Base-by-base conservation (phyloP, 257 asterid genomes). In the Euphrasia confusa region DNA sequence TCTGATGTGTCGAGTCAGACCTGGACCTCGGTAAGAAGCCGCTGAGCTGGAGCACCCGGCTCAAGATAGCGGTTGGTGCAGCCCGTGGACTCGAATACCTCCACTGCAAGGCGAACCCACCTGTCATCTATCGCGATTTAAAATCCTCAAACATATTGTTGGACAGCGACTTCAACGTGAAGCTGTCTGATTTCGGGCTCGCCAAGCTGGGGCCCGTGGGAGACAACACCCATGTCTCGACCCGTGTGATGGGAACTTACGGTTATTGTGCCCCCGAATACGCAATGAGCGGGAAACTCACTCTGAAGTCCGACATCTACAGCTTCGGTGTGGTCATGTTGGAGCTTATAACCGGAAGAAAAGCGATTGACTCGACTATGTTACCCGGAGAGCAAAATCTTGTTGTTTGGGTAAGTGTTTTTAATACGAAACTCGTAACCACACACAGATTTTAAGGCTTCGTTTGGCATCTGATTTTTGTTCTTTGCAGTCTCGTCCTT, bases 231-330 rank as follows among this genome's bases (percentile, higher is more conserved):
- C 97, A 90, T 24, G 97, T 90, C 54, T 87, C 96, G n/a, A 90
- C 97, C 0, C 83, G 96, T 18, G 96, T 90, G 24, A 87, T 90
- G 97, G 97, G 97, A 24, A 90, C 97, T 40, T 84, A 83, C 9
- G 97, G 97, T 30, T 90, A 87, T 54, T 90, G 97, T 61, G 95
- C 96, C 17, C 97, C 97, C 0, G 97, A 90, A 65, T 90, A 90
- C 27, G 95, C 95, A 18, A 79, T 81, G 88, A 90, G 87, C 1
- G 97, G 97, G 21, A 90, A 81, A 71, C 53, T 90, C 66, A 90
- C 96, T 52, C 75, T 90, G n/a, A 87, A 87, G 72, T 90, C 97
- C 0, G 97, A 90, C 30, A 90, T 90, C 50, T 90, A 90, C 12
- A 90, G 97, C 88, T 87, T 90, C 0, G 97, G 97, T 2, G 96